Evolutionary conservation across 257 asterid genomes (phyloP).

Genomic region (Marsdenia floribunda): DNA sequence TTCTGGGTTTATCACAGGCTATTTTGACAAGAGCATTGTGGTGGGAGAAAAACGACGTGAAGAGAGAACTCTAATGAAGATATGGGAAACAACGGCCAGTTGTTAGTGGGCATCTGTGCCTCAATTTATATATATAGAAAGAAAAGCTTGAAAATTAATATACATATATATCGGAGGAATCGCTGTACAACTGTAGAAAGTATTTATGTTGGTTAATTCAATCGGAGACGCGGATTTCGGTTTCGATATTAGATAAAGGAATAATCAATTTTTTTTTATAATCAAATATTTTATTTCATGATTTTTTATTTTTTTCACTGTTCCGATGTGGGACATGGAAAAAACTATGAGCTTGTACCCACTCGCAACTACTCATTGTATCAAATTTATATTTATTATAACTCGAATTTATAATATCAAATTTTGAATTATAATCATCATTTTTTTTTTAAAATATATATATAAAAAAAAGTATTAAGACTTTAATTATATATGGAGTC

Average conservation of each 20-base stretch:
- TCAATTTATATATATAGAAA: background rate
- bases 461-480: too few relatives aligned
- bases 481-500: too few relatives aligned
- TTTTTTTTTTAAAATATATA: too few relatives aligned
- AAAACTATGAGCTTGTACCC: too few relatives aligned
- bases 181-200: constrained; percentile 1
- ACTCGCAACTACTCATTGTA: too few relatives aligned
- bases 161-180: background rate
- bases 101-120: background rate
- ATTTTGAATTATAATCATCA: too few relatives aligned
- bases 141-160: background rate
- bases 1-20: background rate
- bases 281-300: too few relatives aligned
- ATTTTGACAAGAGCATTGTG: background rate
- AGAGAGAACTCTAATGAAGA: constrained; percentile 5
- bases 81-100: background rate
- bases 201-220: constrained; percentile 10
- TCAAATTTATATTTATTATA: too few relatives aligned
- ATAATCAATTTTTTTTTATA: too few relatives aligned
- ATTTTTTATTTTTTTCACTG: too few relatives aligned
- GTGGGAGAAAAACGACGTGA: background rate
- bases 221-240: constrained; percentile 4
- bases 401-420: too few relatives aligned
- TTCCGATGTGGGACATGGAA: too few relatives aligned
- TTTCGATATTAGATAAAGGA: background rate